These are phyloP conservation scores for Chytriomyces sp. DNA, from an alignment of 192 early-diverging fungal species.

Conservation along the genomic window DNA sequence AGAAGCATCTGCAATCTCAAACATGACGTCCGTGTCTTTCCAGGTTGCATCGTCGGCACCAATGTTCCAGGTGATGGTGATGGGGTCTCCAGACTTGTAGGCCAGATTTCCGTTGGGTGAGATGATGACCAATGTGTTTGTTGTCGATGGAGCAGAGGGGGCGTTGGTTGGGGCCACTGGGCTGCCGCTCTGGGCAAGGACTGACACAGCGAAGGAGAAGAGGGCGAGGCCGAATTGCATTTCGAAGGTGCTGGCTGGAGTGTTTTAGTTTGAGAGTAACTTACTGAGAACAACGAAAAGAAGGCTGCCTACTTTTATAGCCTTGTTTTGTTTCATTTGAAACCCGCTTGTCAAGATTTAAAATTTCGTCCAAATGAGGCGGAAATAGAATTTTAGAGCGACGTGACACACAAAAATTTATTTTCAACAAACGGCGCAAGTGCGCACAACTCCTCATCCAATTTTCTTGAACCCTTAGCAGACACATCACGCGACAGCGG, in stretches of 20 bases:
- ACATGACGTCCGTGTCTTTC: conserved; percentile 6
- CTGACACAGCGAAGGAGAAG: conserved; percentile 1
- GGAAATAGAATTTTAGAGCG: background rate
- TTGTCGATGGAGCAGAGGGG: background rate
- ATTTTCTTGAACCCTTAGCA: no score
- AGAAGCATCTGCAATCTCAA: conserved; percentile 3
- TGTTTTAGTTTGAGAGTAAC: background rate
- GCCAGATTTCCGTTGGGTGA: conserved; percentile 2
- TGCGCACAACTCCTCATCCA: no score
- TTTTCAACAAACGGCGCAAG: no score
- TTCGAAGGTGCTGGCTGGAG: background rate
- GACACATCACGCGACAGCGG: no score
- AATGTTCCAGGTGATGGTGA: conserved; percentile 1
- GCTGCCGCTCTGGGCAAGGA: background rate
- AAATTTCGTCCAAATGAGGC: background rate
- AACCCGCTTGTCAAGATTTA: background rate
- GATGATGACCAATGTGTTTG: background rate
- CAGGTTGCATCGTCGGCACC: background rate
- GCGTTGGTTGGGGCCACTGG: background rate
- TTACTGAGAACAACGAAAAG: background rate
- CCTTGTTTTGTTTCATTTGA: background rate
- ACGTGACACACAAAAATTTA: no score
- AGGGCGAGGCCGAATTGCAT: background rate
- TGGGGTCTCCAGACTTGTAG: conserved; percentile 14
- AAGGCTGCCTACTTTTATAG: background rate